These are phyloP conservation scores for Fraxinus latifolia DNA, from an alignment of 305 asterid species.

Conservation along the genomic window DNA sequence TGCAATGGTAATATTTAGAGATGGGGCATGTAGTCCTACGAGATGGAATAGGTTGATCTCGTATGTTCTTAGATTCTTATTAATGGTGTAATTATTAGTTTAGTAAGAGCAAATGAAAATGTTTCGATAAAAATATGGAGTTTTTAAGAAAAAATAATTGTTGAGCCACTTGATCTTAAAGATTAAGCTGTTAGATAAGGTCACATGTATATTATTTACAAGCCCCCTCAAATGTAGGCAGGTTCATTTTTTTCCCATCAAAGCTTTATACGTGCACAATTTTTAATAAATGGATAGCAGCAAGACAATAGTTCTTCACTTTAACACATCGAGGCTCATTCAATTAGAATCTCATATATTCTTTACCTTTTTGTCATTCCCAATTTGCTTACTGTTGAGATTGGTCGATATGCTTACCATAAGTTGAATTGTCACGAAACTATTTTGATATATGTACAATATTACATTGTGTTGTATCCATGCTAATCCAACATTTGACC, in stretches of 20 bases:
- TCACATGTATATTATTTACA: not conserved
- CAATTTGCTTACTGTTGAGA: not conserved
- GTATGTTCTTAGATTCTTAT: not conserved
- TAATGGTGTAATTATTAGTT: not conserved
- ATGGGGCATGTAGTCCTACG: not conserved
- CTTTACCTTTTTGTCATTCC: not conserved
- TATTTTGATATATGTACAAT: not conserved
- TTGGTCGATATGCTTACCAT: not conserved
- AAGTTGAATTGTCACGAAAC: not conserved
- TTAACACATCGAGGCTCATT: not conserved
- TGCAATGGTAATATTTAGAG: not conserved
- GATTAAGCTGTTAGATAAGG: not conserved
- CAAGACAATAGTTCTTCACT: not conserved
- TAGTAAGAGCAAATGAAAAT: not conserved
- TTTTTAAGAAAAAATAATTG: not conserved
- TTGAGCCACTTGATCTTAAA: not conserved
- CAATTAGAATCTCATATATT: not conserved
- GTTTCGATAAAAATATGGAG: not conserved
- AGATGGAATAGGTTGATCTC: not conserved
- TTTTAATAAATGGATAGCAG: not conserved
- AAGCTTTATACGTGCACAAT: not conserved
- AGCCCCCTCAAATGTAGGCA: not conserved
- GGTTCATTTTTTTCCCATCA: not conserved
- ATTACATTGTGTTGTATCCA: not conserved
- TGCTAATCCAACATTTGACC: not conserved